These are phyloP conservation scores for Aspergillus panamensis DNA, from an alignment of 495 filamentous ascomycete genomes.

Conservation along the genomic window DNA sequence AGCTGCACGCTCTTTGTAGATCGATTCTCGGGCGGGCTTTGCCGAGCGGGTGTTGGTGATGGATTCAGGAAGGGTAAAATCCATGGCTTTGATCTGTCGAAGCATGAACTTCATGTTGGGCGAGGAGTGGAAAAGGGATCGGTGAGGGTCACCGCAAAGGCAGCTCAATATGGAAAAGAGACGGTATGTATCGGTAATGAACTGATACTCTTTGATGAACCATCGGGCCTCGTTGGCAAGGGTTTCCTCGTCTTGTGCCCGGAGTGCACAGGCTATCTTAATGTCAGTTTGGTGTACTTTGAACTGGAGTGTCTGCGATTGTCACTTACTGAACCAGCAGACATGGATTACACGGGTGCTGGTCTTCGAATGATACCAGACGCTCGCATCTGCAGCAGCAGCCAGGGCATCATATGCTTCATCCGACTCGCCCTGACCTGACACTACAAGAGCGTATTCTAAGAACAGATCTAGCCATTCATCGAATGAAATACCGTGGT, in stretches of 20 bases:
- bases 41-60: slow-evolving; percentile 14
- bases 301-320: not conserved
- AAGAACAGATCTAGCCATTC: slow-evolving; percentile 90
- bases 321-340: slow-evolving; percentile 67
- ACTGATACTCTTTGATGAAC: slow-evolving; percentile 84
- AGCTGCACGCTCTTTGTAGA: slow-evolving; percentile 45
- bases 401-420: slow-evolving; percentile 76
- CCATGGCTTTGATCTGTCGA: slow-evolving; percentile 87
- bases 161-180: slow-evolving; percentile 71
- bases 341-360: slow-evolving; percentile 71
- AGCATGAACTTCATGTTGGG: slow-evolving; percentile 83
- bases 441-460: slow-evolving; percentile 72
- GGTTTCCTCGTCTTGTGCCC: slow-evolving; percentile 73
- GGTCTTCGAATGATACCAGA: slow-evolving; percentile 68
- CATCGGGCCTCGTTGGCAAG: slow-evolving; percentile 63
- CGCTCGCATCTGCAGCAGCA: slow-evolving; percentile 66
- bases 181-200: slow-evolving; percentile 78
- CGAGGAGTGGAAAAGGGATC: slow-evolving; percentile 52
- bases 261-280: slow-evolving; percentile 68
- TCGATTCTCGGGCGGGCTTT: slow-evolving; percentile 28
- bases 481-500: slow-evolving; percentile 74
- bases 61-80: slow-evolving; percentile 51
- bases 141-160: slow-evolving; percentile 50
- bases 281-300: slow-evolving; percentile 16
- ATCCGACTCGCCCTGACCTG: slow-evolving; percentile 52